Conservation (phyloP, 2,329 filamentous ascomycete genomes). For the Aspergillaceae sp. region DNA sequence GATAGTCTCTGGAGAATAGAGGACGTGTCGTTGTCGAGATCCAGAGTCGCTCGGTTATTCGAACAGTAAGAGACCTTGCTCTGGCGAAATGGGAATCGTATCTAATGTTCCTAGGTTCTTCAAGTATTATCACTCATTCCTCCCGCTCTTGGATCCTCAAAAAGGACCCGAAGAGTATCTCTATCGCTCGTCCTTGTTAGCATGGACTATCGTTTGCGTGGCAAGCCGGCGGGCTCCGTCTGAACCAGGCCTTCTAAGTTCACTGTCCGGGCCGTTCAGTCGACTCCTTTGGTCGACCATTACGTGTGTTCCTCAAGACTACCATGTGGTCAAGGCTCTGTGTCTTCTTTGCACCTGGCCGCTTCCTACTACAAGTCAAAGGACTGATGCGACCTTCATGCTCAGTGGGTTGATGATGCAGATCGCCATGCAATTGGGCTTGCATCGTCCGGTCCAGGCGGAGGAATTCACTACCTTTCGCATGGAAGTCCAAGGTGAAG, state of each 20-base stretch:
- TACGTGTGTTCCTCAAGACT: constrained; percentile 50
- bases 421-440: constrained; percentile 54
- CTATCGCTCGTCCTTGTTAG: constrained; percentile 49
- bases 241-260: constrained; percentile 47
- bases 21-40: constrained; percentile 30
- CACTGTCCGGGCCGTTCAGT: constrained; percentile 42
- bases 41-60: constrained; percentile 35
- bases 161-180: constrained; percentile 50
- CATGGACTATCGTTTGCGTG: constrained; percentile 56
- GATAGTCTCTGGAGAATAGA: constrained; percentile 43
- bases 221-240: constrained; percentile 50
- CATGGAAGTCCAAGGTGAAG: constrained; percentile 49
- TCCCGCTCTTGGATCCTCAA: constrained; percentile 51
- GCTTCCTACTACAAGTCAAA: constrained; percentile 52
- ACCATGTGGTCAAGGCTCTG: constrained; percentile 55
- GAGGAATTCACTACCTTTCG: constrained; percentile 45
- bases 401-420: constrained; percentile 58
- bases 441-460: constrained; percentile 54
- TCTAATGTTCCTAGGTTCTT: constrained; percentile 44
- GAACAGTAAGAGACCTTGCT: constrained; percentile 26
- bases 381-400: constrained; percentile 56
- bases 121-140: constrained; percentile 53
- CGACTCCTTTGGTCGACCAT: constrained; percentile 53
- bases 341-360: constrained; percentile 58
- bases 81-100: background rate